Base-by-base conservation (phyloP, 2,329 filamentous ascomycete species). In the Penicillium polonicum region DNA sequence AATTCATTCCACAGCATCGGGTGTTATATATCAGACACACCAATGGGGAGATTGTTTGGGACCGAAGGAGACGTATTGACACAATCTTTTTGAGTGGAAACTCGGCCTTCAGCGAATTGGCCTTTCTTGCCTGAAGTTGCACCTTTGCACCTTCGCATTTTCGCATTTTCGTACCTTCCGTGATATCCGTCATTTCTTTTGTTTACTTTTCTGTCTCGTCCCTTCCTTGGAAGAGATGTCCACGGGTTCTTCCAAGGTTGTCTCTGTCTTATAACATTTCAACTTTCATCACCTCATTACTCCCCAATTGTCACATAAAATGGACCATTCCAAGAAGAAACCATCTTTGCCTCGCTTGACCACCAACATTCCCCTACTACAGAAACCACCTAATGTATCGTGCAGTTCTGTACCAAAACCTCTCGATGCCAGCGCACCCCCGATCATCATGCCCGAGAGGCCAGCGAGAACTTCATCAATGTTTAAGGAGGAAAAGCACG, bases 1-100 rank as follows among this genome's bases (percentile, higher is more conserved):
- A 84, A 46, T 84, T 83, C 55, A 83, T 84, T 55, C 82, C 82
- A 3, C 77, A 80, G 61, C 81, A 84, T 69, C 76, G 82, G 3
- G 79, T 85, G 19, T 58, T 80, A 54, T 80, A 82, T 59, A 79
- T 83, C 61, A 74, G 74, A 59, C 71, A 67, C 33, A 66, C 64
- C 6, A 64, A 73, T 48, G 75, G 70, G 19, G 74, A 76, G 25
- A 63, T 78, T 35, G 74, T 84, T 2, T 85, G 82, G 82, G 80
- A 84, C 63, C 72, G 82, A 41, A 73, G 73, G 46, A 71, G 63
- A 67, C 76, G 78, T 61, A 73, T 78, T 46, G 80, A 82, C 66
- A 74, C 71, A 62, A 69, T 82, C 6, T 82, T 81, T 60, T 72
- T 73, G 8, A 80, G 76, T 67, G 78, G 78, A 9, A 71, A 72